These are phyloP conservation scores for Hypoxylon sp. DNA, from an alignment of 2,329 filamentous ascomycete species.

Conservation along the genomic window DNA sequence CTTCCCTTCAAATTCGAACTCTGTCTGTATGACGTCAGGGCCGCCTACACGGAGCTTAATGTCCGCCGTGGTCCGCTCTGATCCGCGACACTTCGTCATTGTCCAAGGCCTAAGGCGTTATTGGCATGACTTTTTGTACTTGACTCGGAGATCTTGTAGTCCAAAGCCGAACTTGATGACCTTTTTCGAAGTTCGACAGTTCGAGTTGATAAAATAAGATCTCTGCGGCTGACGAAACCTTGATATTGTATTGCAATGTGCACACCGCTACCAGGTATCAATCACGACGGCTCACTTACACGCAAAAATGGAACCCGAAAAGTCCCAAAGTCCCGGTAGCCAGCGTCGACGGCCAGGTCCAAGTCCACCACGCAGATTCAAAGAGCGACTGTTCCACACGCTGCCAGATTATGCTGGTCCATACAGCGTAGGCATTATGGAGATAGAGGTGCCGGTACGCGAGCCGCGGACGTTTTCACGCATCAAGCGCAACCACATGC, in stretches of 20 bases:
- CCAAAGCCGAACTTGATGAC: not conserved
- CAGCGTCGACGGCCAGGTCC: conserved; percentile 30
- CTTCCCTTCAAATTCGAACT: not conserved
- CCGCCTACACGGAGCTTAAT: conserved; percentile 13
- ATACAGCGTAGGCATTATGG: conserved; percentile 76
- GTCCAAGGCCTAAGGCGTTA: conserved; percentile 29
- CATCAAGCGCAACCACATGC: conserved; percentile 56
- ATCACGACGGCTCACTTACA: conserved; percentile 11
- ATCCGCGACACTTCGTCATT: conserved; percentile 27
- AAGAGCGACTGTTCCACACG: conserved; percentile 57
- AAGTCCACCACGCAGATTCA: conserved; percentile 42
- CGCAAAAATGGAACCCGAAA: conserved; percentile 28
- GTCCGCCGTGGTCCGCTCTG: conserved; percentile 6
- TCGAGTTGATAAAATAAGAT: not conserved
- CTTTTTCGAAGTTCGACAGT: not conserved
- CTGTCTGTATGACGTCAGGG: conserved; percentile 36
- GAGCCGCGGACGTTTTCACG: conserved; percentile 56
- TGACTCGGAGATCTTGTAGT: not conserved
- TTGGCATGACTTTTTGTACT: not conserved
- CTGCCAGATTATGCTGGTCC: conserved; percentile 74
- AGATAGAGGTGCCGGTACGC: conserved; percentile 71
- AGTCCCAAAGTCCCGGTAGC: conserved; percentile 9
- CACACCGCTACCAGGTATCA: conserved; percentile 7
- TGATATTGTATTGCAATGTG: conserved; percentile 3
- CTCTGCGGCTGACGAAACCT: not conserved